Evolutionary conservation across 192 early-diverging fungal species (phyloP), one percentile per base, ranked within the genome.

Genomic region (Linnemannia schmuckeri): DNA sequence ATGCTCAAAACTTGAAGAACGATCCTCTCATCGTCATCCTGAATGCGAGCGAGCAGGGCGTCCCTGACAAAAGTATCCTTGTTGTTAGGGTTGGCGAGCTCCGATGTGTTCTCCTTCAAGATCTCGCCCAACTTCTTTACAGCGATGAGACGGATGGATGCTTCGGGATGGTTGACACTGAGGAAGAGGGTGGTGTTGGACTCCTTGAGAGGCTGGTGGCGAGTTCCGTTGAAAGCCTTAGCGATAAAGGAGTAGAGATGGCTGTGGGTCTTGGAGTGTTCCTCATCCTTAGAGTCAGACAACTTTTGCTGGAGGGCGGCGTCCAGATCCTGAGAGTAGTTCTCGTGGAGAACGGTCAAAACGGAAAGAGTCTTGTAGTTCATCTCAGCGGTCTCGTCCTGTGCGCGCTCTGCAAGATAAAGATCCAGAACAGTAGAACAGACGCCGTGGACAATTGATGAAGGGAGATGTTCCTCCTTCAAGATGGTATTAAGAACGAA

Each of bases 131-230:
- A 81, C 72, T 93, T 94, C 76, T 94, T 92, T 24, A 96, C 82
- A 22, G 94, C 96, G 8, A 95, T 76, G 38, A 96, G 85, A 13
- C 97, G 92, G 33, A 96, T 92, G 18, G 92, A 90, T 0, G 92
- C 74, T 27, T 97, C 93, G 1, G 92, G 89, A 74, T 96, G 95
- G 73, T 95, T 93, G 70, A 98, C 89, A 89, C 95, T 94, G 71
- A 97, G 91, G 78, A 92, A 97, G 33, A 98, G 86, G 6, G 96
- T 97, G 1, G 96, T 97, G 69, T 93, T 92, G 7, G 93, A 91
- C 57, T 94, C 93, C 75, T 92, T 89, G 18, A 97, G 82, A 3
- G 94, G 79, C 76, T 94, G 90, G 75, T 92, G 91, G 9, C 90
- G 87, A 24, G 81, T 88, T 57, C 94, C 94, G 37, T 90, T 80